Percentiles rank a stretch among this genome's conserved stretches.
Evolutionary conservation across 495 filamentous ascomycete species (phyloP).

Genomic region (Aspergillus biplanus): DNA sequence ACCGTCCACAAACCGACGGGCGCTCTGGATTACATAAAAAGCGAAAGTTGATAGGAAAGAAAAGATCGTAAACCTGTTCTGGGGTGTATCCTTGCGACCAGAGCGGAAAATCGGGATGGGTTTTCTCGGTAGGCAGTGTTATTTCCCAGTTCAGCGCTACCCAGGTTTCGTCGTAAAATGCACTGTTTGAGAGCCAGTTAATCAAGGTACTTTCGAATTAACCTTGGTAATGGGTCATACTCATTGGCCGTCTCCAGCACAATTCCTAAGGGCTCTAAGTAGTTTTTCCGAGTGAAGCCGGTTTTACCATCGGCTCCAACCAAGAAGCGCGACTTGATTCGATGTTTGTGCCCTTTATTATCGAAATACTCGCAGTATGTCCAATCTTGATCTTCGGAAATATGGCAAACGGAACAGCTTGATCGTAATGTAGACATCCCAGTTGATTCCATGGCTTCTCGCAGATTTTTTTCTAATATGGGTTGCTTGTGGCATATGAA

Average conservation of each 20-base stretch:
- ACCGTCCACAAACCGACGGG: constrained; percentile 52
- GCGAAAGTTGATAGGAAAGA: constrained; percentile 52
- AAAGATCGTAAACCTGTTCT: constrained; percentile 53
- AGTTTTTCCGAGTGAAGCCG: constrained; percentile 52
- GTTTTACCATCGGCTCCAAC: constrained; percentile 57
- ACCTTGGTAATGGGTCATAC: constrained; percentile 14
- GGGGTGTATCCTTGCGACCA: constrained; percentile 54
- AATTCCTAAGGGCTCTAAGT: constrained; percentile 49
- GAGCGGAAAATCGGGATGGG: constrained; percentile 53
- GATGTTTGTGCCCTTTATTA: constrained; percentile 30
- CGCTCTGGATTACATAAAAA: constrained; percentile 50
- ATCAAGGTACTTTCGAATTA: neutral
- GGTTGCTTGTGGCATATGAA: constrained; percentile 41
- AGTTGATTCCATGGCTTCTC: constrained; percentile 24
- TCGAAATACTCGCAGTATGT: constrained; percentile 39
- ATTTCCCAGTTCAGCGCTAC: constrained; percentile 56
- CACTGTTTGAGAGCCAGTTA: constrained; percentile 21
- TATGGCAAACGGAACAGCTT: constrained; percentile 34
- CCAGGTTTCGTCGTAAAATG: constrained; percentile 54
- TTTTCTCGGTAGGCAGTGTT: constrained; percentile 44
- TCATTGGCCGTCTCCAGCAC: constrained; percentile 40
- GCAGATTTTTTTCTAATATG: constrained; percentile 31
- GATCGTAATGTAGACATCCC: constrained; percentile 39
- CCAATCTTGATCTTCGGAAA: constrained; percentile 34
- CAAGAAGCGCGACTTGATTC: constrained; percentile 36